phyloP scores from a whole-genome alignment of 805 yeast species.

The Schizosaccharomyces lindneri region DNA sequence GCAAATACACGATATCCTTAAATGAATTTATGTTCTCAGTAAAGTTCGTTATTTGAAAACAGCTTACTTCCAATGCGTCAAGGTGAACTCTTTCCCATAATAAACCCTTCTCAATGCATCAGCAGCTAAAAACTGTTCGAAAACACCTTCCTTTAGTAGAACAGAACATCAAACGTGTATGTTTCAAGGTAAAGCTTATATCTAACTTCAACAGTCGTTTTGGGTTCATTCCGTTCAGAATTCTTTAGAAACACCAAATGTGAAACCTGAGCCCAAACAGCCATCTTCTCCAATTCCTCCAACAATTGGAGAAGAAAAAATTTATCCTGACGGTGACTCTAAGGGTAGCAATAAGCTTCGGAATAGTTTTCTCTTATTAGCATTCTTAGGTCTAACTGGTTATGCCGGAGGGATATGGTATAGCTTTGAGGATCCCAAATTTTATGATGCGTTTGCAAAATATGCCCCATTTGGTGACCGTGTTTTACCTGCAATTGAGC shows the following conservation, averaged over 20 bases:
- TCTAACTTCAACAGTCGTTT: neutral
- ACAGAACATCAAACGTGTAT: neutral
- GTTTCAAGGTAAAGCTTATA: neutral
- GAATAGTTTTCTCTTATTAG: neutral
- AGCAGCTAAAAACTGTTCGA: neutral
- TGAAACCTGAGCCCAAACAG: neutral
- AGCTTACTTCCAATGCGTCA: too few relatives aligned
- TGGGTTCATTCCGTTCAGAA: neutral
- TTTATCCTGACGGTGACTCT: too few relatives aligned
- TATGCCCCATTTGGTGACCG: constrained; percentile 35
- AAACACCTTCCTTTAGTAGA: neutral
- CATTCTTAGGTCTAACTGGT: neutral
- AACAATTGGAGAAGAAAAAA: too few relatives aligned
- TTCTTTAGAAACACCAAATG: neutral
- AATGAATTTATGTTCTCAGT: too few relatives aligned
- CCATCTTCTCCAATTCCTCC: too few relatives aligned
- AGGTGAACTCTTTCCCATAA: too few relatives aligned
- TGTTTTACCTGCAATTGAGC: constrained; percentile 9
- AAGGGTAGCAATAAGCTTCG: neutral
- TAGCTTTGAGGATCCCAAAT: constrained; percentile 29
- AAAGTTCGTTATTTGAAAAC: too few relatives aligned
- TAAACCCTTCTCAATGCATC: neutral
- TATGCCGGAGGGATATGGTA: constrained; percentile 39
- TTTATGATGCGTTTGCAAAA: constrained; percentile 37
- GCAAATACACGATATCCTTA: too few relatives aligned